Evolutionary conservation across 148 eudicot genomes (phyloP).

Genomic region (Silene uniflora): DNA sequence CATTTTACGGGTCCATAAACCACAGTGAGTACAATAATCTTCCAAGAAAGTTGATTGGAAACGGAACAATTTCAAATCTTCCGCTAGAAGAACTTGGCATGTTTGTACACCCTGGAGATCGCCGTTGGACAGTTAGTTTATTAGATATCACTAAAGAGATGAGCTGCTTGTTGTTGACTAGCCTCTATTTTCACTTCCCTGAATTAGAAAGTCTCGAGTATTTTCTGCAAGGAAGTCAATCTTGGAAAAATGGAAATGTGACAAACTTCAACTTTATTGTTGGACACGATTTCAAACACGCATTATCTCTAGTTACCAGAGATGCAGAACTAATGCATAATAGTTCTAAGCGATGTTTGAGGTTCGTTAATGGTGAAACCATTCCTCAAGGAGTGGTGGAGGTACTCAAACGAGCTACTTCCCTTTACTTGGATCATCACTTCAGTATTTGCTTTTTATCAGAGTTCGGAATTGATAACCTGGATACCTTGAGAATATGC

Average conservation of each 20-base stretch:
- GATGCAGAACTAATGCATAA: conserved; percentile 20
- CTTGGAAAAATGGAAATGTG: conserved; percentile 15
- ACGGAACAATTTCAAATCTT: conserved; percentile 17
- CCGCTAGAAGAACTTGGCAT: conserved; percentile 28
- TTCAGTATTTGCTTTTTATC: conserved; percentile 19
- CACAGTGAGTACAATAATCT: conserved; percentile 20
- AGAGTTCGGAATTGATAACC: conserved; percentile 22
- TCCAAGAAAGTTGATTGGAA: conserved; percentile 16
- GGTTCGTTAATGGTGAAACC: conserved; percentile 33
- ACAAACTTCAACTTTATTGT: conserved; percentile 24
- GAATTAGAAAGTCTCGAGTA: conserved; percentile 18
- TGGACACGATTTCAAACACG: conserved; percentile 28
- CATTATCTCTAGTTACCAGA: conserved; percentile 14
- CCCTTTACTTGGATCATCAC: conserved; percentile 36
- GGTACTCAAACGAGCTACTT: conserved; percentile 22
- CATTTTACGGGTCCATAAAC: conserved; percentile 31
- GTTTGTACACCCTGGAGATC: conserved; percentile 31
- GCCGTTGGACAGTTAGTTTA: conserved; percentile 22
- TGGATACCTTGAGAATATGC: conserved; percentile 19
- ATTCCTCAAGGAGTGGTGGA: conserved; percentile 13
- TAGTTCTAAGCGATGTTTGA: conserved; percentile 26
- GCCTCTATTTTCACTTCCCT: conserved; percentile 27
- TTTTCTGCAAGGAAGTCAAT: conserved; percentile 19
- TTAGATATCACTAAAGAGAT: conserved; percentile 21
- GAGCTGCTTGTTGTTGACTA: conserved; percentile 15